These are phyloP conservation scores for Celoporthe dispersa DNA, from an alignment of 2,329 filamentous ascomycete genomes.

Conservation along the genomic window DNA sequence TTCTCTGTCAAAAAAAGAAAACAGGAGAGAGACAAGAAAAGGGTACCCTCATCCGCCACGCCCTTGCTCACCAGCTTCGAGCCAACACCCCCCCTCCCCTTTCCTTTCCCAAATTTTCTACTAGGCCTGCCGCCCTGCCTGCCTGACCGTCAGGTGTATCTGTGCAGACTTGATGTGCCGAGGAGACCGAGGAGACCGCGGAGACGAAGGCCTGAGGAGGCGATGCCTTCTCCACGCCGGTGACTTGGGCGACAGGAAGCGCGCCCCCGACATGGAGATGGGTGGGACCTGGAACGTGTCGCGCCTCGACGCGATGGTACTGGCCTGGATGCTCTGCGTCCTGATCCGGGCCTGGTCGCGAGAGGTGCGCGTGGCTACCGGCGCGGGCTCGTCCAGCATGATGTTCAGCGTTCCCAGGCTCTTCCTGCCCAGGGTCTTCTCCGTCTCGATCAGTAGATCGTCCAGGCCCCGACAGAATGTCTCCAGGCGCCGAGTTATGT, in stretches of 20 bases:
- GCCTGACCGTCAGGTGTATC: neutral
- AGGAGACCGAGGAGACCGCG: conserved; percentile 9
- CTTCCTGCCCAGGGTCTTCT: conserved; percentile 10
- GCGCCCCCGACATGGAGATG: neutral
- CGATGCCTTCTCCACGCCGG: conserved; percentile 7
- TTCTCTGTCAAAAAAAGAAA: neutral
- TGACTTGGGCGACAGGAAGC: conserved; percentile 13
- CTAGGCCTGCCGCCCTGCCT: neutral
- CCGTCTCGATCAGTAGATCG: conserved; percentile 14
- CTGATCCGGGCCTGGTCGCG: conserved; percentile 15
- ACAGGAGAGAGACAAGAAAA: neutral
- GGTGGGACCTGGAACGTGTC: neutral
- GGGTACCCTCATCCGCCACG: neutral
- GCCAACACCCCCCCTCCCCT: neutral
- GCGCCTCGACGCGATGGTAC: conserved; percentile 7
- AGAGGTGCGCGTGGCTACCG: conserved; percentile 4
- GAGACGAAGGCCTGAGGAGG: conserved; percentile 6
- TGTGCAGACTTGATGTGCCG: neutral
- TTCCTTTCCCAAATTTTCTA: neutral
- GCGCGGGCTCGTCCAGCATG: conserved; percentile 8
- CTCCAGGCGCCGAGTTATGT: conserved; percentile 7
- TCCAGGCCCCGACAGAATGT: conserved; percentile 14
- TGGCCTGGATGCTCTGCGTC: conserved; percentile 14
- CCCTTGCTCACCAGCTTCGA: no score
- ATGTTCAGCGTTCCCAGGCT: conserved; percentile 12